A percentile compares a stretch with the other conserved stretches of the same genome.
Conservation (phyloP, 2,329 filamentous ascomycete species). For the Hysterium pulicare region DNA sequence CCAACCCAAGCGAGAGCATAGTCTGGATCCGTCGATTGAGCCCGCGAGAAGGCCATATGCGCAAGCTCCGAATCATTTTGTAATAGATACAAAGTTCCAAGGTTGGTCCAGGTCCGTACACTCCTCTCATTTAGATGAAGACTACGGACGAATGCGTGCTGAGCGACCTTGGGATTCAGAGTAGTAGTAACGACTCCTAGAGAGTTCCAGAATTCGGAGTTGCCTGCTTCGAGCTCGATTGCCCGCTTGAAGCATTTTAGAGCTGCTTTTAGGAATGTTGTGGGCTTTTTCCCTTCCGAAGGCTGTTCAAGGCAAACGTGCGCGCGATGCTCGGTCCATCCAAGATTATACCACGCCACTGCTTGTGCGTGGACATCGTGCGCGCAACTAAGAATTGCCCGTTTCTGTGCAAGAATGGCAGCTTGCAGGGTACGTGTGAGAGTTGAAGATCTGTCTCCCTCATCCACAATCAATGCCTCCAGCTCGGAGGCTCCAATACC, state of each 20-base stretch:
- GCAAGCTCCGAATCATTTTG: slow-evolving; percentile 83
- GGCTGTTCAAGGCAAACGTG: slow-evolving; percentile 61
- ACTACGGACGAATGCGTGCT: slow-evolving; percentile 90
- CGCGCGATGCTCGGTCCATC: slow-evolving; percentile 86
- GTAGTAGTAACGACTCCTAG: slow-evolving; percentile 86
- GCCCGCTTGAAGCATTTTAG: slow-evolving; percentile 91
- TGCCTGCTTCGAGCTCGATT: slow-evolving; percentile 92
- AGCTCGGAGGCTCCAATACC: slow-evolving; percentile 49
- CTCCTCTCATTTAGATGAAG: slow-evolving; percentile 88
- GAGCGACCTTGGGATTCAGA: slow-evolving; percentile 80
- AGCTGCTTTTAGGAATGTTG: slow-evolving; percentile 72
- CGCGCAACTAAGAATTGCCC: slow-evolving; percentile 69
- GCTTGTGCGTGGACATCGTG: slow-evolving; percentile 83
- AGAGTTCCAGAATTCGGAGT: slow-evolving; percentile 95
- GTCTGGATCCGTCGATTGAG: slow-evolving; percentile 91
- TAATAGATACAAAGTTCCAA: slow-evolving; percentile 80
- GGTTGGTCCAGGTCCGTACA: slow-evolving; percentile 82
- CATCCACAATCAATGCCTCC: slow-evolving; percentile 14
- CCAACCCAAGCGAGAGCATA: slow-evolving; percentile 93
- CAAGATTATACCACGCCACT: slow-evolving; percentile 95
- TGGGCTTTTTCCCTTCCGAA: slow-evolving; percentile 42
- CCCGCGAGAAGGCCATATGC: slow-evolving; percentile 82
- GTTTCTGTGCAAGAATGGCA: slow-evolving; percentile 81
- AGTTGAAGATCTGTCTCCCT: slow-evolving; percentile 4
- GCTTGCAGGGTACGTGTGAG: slow-evolving; percentile 63